phyloP scores from a whole-genome alignment of 78 protist genomes.

The Acrasis kona region DNA sequence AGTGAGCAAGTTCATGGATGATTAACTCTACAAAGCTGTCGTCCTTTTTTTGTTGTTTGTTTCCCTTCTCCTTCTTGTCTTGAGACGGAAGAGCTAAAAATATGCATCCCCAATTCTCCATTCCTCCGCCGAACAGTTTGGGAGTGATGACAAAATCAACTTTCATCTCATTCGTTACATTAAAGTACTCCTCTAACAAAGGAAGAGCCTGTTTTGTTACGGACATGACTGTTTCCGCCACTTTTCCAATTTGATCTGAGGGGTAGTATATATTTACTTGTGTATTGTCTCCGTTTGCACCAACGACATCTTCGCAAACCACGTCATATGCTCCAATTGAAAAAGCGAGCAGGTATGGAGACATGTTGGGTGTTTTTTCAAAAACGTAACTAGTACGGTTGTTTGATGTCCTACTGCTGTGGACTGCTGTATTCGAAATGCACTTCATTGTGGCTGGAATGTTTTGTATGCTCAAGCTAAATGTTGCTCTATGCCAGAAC shows the following conservation, averaged over 20 bases:
- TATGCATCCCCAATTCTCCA: conserved; percentile 12
- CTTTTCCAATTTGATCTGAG: too few species aligned
- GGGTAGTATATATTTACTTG: too few species aligned
- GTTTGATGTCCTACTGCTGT: background rate
- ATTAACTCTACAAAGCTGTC: conserved; percentile 4
- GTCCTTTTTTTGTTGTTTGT: background rate
- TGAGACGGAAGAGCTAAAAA: background rate
- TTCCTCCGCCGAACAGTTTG: conserved; percentile 5
- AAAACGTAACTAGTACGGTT: background rate
- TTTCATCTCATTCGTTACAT: too few species aligned
- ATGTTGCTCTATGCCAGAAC: conserved; percentile 73
- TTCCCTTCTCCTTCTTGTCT: background rate
- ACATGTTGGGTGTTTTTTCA: conserved; percentile 56
- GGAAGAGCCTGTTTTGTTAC: too few species aligned
- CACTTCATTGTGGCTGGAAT: background rate
- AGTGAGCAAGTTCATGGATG: conserved; percentile 16
- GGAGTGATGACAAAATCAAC: conserved; percentile 11
- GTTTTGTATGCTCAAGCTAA: conserved; percentile 16
- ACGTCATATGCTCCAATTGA: conserved; percentile 68
- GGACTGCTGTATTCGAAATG: conserved; percentile 30
- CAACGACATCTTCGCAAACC: too few species aligned
- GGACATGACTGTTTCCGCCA: too few species aligned
- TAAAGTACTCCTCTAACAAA: too few species aligned
- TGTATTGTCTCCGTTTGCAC: too few species aligned
- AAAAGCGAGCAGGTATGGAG: conserved; percentile 83